phyloP scores from a whole-genome alignment of 2,329 filamentous ascomycete genomes.

The Macroventuria anomochaeta region DNA sequence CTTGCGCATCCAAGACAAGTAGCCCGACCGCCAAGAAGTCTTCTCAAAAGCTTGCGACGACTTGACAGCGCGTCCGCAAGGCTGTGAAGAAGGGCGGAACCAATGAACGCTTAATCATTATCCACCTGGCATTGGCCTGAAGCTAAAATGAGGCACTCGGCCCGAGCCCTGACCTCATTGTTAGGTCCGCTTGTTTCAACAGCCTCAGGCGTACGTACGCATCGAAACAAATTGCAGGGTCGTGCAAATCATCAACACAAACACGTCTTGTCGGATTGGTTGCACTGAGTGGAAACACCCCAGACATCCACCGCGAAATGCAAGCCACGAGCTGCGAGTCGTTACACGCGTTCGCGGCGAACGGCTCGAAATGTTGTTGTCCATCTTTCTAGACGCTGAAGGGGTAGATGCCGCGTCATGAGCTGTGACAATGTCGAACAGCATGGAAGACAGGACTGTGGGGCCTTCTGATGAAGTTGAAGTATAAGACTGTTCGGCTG shows the following conservation, averaged over 20 bases:
- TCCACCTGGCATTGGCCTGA: slow-evolving; percentile 1
- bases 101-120: neutral
- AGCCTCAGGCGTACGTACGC: slow-evolving; percentile 20
- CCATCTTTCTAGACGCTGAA: slow-evolving; percentile 2
- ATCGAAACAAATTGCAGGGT: neutral
- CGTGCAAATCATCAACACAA: slow-evolving; percentile 7
- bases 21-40: neutral
- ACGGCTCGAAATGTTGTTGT: slow-evolving; percentile 8
- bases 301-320: neutral
- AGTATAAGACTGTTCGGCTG: slow-evolving; percentile 4
- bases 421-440: slow-evolving; percentile 11
- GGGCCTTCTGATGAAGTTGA: neutral
- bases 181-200: slow-evolving; percentile 20
- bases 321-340: slow-evolving; percentile 5
- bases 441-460: neutral
- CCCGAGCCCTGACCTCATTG: slow-evolving; percentile 1
- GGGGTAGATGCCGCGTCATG: slow-evolving; percentile 20
- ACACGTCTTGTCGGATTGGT: neutral
- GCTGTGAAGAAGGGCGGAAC: neutral
- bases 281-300: neutral
- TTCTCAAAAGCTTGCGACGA: slow-evolving; percentile 13
- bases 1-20: neutral
- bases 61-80: slow-evolving; percentile 4
- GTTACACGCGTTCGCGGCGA: slow-evolving; percentile 16
- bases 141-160: slow-evolving; percentile 5